phyloP scores from a whole-genome alignment of 2,329 filamentous ascomycete species.

The Fusarium setosum region DNA sequence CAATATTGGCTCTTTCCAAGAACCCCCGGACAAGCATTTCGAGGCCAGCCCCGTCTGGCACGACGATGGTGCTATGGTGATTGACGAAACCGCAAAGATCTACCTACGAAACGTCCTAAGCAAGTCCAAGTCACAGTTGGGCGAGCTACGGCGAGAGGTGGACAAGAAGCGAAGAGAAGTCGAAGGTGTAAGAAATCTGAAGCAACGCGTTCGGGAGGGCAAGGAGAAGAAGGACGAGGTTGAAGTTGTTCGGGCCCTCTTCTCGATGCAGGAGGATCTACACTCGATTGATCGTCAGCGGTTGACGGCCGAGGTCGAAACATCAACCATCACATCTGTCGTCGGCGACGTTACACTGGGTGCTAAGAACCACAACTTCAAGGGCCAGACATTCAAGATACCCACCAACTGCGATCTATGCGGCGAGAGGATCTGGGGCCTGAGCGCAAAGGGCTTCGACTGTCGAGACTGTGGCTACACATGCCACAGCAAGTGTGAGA shows the following conservation, averaged over 20 bases:
- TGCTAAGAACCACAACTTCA: conserved; percentile 96
- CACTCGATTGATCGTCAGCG: conserved; percentile 87
- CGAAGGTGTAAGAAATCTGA: conserved; percentile 77
- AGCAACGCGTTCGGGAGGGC: conserved; percentile 82
- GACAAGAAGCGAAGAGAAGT: conserved; percentile 90
- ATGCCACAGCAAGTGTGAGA: conserved; percentile 98
- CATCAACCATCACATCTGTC: conserved; percentile 87
- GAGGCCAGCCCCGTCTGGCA: conserved; percentile 98
- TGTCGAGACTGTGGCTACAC: conserved; percentile 98
- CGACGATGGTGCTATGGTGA: conserved; percentile 87
- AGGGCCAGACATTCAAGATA: conserved; percentile 98
- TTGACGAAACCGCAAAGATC: conserved; percentile 87
- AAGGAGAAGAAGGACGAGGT: conserved; percentile 92
- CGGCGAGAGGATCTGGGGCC: conserved; percentile 95
- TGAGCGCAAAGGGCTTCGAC: conserved; percentile 96
- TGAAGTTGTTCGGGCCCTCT: conserved; percentile 84
- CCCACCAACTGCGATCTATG: conserved; percentile 98
- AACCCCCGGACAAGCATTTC: conserved; percentile 86
- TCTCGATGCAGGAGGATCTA: conserved; percentile 84
- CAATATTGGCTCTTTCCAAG: conserved; percentile 84
- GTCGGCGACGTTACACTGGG: conserved; percentile 94
- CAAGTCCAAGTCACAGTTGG: conserved; percentile 88
- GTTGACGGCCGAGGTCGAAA: conserved; percentile 91
- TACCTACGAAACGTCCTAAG: conserved; percentile 91
- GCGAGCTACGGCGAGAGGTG: conserved; percentile 82